Base-by-base conservation (phyloP, 257 asterid genomes). In the Ilex asprella region DNA sequence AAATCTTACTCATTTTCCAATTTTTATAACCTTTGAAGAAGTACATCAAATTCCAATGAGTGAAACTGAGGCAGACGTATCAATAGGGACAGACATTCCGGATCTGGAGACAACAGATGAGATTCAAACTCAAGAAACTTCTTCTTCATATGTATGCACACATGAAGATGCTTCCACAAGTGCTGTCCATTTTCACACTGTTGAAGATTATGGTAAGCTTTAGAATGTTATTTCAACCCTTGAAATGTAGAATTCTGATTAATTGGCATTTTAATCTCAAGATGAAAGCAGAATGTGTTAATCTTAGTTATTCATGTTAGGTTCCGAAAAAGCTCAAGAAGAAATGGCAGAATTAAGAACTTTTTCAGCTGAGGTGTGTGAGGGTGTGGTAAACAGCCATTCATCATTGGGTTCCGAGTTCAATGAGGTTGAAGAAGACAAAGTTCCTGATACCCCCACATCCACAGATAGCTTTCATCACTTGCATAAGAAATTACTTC, bases 11-110 rank as follows among this genome's bases (percentile, higher is more conserved):
- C 66, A 30, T 61, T 74, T 70, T 27, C 55, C 56, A 61, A 49
- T 76, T 72, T 64, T 73, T 79, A 81, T 75, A 74, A 84, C 73
- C 55, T 61, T 78, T 67, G 97, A 80, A 76, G 95, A 76, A 73
- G 73, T 31, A 64, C 61, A 77, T 70, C 78, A 68, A 73, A 60
- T 56, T 60, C 80, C n/a, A 39, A 72, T 65, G 68, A 74, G 71
- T 72, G 97, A 83, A 80, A 82, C 81, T 68, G 99, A 86, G 75
- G 84, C 88, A 67, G 95, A 90, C 64, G 95, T 90, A 76, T 94
- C 91, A 49, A 90, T 90, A 66, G 99, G 96, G 63, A 90, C 95
- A 31, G 97, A 90, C 67, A 94, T 94, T 78, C 99, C 96, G 41
- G 96, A 86, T 78, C 70, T 90, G 71, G 86, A 90, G 68, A 67